Base-by-base conservation (phyloP, 148 eudicot genomes). In the Chenopodium suecicum region DNA sequence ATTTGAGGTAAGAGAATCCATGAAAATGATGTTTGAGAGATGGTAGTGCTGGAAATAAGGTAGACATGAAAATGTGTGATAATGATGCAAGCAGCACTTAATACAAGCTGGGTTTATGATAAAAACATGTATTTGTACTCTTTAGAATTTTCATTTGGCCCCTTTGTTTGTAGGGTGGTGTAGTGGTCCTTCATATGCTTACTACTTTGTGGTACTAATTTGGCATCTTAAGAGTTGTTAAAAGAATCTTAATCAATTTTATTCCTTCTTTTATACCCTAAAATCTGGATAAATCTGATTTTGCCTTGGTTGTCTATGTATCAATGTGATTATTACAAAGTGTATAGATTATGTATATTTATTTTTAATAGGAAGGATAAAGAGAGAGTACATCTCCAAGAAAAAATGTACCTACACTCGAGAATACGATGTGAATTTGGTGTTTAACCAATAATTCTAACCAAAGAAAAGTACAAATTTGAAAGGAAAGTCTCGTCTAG, bases 31-130 rank as follows among this genome's bases (percentile, higher is more conserved):
- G 75, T 52, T 75, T 14, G 56, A 37, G 79, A 76, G 67, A 70
- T 66, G 78, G 47, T 23, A 81, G 48, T 48, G 78, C 78, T 62
- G 72, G 83, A 47, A 17, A 47, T 62, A 44, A 80, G 78, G 19
- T 63, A 31, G 73, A 16, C 63, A 47, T 52, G 52, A 47, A 44
- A 74, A 67, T 23, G 75, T 76, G 73, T 17, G 75, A 82, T 82
- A 82, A 82, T 76, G 80, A 82, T 82, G 48, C 22, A 70, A 76
- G 76, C 58, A 54, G 58, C 80, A 54, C 46, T 75, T 76, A 58
- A 76, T 76, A 69, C 58, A 23, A 66, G 62, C 77, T 63, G 74
- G 77, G 69, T n/a, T 41, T 62, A 62, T 62, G 31, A 73, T 20
- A 44, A 72, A 5, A 80, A 72, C 70, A 71, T 56, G 41, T 10